Conservation (phyloP, 2,329 filamentous ascomycete species). For the Zopfia rhizophila region DNA sequence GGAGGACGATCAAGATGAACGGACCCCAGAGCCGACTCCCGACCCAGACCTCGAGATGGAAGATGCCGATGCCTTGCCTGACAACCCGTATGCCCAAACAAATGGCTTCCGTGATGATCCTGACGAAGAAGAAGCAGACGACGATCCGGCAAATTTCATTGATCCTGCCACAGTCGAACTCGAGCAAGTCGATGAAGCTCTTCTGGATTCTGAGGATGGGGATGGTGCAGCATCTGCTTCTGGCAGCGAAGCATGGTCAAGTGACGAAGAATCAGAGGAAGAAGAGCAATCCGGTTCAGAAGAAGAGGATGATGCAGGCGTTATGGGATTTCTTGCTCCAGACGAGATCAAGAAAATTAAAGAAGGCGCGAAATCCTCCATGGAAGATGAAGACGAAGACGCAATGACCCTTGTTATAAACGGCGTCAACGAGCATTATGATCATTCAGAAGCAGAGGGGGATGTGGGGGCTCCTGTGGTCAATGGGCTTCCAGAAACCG, state of each 20-base stretch:
- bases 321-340: constrained; percentile 48
- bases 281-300: constrained; percentile 48
- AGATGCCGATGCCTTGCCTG: constrained; percentile 21
- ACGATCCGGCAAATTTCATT: constrained; percentile 34
- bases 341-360: constrained; percentile 49
- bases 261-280: constrained; percentile 48
- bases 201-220: constrained; percentile 50
- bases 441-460: constrained; percentile 58
- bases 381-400: constrained; percentile 39
- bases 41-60: constrained; percentile 44
- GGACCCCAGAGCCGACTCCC: constrained; percentile 41
- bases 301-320: constrained; percentile 44
- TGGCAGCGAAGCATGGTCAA: constrained; percentile 50
- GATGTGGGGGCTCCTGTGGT: constrained; percentile 29
- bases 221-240: constrained; percentile 37
- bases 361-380: constrained; percentile 37
- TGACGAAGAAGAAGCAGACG: constrained; percentile 23
- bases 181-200: constrained; percentile 53
- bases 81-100: constrained; percentile 22
- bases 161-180: constrained; percentile 51
- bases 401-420: constrained; percentile 1
- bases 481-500: constrained; percentile 20
- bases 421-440: constrained; percentile 50
- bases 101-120: constrained; percentile 34
- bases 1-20: constrained; percentile 39